phyloP scores from a whole-genome alignment of 352 stramenopile species.

The Globisporangium paroecandrum region DNA sequence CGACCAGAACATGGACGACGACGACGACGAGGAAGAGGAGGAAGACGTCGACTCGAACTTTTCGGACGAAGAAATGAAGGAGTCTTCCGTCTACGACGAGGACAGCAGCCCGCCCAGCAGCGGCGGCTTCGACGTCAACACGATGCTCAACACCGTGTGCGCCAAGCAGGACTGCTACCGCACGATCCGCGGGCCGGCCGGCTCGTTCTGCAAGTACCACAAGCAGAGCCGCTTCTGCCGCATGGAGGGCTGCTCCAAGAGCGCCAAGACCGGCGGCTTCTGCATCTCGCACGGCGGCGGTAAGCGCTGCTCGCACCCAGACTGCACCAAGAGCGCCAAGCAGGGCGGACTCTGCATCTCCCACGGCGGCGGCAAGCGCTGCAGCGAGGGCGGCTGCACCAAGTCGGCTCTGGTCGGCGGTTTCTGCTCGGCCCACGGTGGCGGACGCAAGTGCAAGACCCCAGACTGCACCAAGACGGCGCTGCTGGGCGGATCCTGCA shows the following conservation, averaged over 20 bases:
- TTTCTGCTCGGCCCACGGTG: constrained; percentile 81
- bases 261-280: constrained; percentile 74
- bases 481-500: constrained; percentile 71
- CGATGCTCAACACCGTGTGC: constrained; percentile 79
- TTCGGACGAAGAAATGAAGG: constrained; percentile 46
- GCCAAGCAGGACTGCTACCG: constrained; percentile 76
- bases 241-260: constrained; percentile 64
- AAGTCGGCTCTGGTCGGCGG: constrained; percentile 81
- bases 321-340: constrained; percentile 85
- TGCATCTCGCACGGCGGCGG: constrained; percentile 74
- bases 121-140: constrained; percentile 40
- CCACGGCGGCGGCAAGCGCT: constrained; percentile 79
- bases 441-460: constrained; percentile 71
- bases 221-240: constrained; percentile 81
- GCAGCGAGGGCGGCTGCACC: constrained; percentile 63
- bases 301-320: constrained; percentile 62
- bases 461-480: constrained; percentile 75
- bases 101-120: constrained; percentile 22
- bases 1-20: constrained; percentile 26
- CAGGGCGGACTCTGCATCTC: constrained; percentile 80
- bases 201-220: constrained; percentile 83
- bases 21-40: constrained; percentile 24
- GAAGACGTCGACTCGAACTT: constrained; percentile 22
- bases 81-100: constrained; percentile 26
- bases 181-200: constrained; percentile 59